These are phyloP conservation scores for Rhizopogon vulgaris DNA, from an alignment of 768 basidiomycete genomes.

Conservation along the genomic window DNA sequence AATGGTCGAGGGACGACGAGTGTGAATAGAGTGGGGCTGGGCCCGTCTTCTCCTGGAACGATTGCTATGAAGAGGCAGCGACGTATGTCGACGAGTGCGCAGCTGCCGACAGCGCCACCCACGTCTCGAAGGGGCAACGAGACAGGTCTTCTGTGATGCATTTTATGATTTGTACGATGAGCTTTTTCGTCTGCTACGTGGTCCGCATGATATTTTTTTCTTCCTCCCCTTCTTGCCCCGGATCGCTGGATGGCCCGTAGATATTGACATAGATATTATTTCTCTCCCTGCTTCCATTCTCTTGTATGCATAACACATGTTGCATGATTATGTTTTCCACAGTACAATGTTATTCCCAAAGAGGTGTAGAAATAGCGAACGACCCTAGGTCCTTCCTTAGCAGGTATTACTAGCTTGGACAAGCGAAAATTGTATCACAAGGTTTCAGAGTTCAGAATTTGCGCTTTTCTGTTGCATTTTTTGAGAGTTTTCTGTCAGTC, in stretches of 20 bases:
- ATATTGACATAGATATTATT: constrained; percentile 29
- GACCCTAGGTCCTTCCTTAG: neutral
- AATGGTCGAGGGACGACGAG: constrained; percentile 34
- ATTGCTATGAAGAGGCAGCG: constrained; percentile 72
- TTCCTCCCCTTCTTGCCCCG: constrained; percentile 18
- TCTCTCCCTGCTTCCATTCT: constrained; percentile 8
- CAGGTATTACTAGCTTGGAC: neutral
- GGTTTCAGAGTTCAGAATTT: neutral
- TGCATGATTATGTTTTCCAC: constrained; percentile 19
- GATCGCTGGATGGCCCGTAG: constrained; percentile 30
- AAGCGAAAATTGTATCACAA: constrained; percentile 2
- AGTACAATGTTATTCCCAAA: constrained; percentile 25
- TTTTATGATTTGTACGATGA: neutral
- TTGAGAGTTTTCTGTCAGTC: too few relatives aligned
- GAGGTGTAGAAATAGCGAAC: constrained; percentile 21
- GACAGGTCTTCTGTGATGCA: constrained; percentile 4
- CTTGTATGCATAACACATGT: constrained; percentile 10
- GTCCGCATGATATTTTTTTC: constrained; percentile 21
- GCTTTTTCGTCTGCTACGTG: constrained; percentile 9
- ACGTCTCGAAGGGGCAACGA: constrained; percentile 24
- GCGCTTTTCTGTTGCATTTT: neutral
- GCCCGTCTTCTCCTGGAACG: constrained; percentile 13
- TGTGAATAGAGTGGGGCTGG: constrained; percentile 19
- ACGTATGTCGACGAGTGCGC: constrained; percentile 62
- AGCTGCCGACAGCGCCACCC: constrained; percentile 31